Conservation (phyloP, 139 green algal genomes). For the Chlorella sp. region DNA sequence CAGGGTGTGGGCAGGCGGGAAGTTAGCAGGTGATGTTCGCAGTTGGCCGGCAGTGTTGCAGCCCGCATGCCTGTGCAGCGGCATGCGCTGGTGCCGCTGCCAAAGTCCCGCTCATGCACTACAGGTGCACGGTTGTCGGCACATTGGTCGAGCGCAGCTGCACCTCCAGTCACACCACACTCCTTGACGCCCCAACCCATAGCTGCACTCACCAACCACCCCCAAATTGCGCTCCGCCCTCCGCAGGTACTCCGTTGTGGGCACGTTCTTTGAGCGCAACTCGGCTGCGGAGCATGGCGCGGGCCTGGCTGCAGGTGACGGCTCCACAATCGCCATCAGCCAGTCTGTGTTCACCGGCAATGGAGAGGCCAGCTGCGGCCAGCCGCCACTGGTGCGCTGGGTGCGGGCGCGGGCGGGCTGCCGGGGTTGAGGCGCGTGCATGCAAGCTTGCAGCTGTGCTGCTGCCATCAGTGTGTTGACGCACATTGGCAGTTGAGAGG, state of each 20-base stretch:
- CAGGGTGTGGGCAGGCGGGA: neutral
- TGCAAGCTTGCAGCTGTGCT: neutral
- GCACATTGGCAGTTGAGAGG: no score
- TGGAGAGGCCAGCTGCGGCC: neutral
- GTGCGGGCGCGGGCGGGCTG: neutral
- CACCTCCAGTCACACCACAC: no score
- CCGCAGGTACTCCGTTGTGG: neutral
- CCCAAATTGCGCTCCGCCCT: no score
- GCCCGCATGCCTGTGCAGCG: no score
- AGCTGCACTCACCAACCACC: no score
- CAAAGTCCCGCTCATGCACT: no score
- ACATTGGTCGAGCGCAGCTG: no score
- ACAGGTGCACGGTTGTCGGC: no score
- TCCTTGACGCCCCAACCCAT: no score
- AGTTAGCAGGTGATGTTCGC: neutral
- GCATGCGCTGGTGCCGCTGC: no score
- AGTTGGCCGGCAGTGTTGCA: neutral
- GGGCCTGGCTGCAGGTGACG: neutral
- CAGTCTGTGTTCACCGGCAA: neutral
- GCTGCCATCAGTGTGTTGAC: no score
- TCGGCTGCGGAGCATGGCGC: slow-evolving; percentile 16
- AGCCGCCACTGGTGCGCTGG: neutral
- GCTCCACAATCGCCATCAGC: neutral
- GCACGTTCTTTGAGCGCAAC: slow-evolving; percentile 18
- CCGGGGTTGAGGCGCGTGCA: neutral